Evolutionary conservation across 2,329 filamentous ascomycete genomes (phyloP), one percentile per base, ranked within the genome.

Genomic region (Chaetomiaceae sp.): DNA sequence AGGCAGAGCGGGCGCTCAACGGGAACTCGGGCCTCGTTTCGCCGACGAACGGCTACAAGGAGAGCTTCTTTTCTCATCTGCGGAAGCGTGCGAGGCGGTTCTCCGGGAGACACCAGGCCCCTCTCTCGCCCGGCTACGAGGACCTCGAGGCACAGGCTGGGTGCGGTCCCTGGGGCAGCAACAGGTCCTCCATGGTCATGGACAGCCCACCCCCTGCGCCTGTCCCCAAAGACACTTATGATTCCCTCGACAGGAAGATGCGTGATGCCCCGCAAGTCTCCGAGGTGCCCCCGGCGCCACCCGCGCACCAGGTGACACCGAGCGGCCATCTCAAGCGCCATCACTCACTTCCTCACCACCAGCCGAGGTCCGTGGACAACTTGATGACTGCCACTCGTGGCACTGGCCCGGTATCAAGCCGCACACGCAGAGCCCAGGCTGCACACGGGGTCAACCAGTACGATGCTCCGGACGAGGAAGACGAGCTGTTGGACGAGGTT

Each of bases 61-160:
- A 99, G 68, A 89, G 93, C 68, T 99, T 99, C 75, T 99, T 99
- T 71, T 97, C 93, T 0, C 93, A 99, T 66, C 78, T 99, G 7
- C 82, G 93, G 50, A 99, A 99, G 70, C 85, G 92, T 45, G 93
- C 95, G 23, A 82, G 93, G 60, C 81, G 93, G 59, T 85, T 99
- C 54, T 99, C 93, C 21, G 93, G 93, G 41, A 85, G 92, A 51
- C 90, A 96, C 64, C 88, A 92, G 65, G 85, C 83, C 13, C 85
- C 89, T 7, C 82, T 86, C 52, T 88, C 89, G 16, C 86, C 89
- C 8, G 82, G 79, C 38, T 83, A 85, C 49, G 91, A 96, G 60
- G 92, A 97, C 63, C 75, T 95, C 48, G 93, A 97, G 68, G 86
- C 90, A n/a, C 91, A 92, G 64, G 89, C 87, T 46, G 92, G 91